Evolutionary conservation across 2,329 filamentous ascomycete genomes (phyloP), one percentile per base, ranked within the genome.

Genomic region (Botryosphaeria agaves): DNA sequence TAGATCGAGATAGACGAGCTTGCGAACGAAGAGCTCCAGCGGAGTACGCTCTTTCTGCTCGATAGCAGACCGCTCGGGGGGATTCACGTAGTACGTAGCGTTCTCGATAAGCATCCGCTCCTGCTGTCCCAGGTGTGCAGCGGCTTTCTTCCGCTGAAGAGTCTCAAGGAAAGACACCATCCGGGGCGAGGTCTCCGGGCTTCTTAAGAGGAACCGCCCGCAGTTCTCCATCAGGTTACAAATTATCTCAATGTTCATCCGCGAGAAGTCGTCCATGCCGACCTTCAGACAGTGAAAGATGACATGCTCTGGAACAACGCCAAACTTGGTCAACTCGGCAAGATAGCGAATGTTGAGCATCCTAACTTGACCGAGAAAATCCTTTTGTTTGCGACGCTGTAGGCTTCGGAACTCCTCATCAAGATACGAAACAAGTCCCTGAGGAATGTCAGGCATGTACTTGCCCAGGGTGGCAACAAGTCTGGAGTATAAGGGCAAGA

Each of bases 161-260:
- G 85, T 98, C 53, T 98, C 89, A 15, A 98, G 57, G 51, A 98
- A 98, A 1, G 82, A 87, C 1, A 67, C 62, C 89, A 98, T 98
- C 26, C 89, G 75, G 6, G 87, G 87, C 7, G 81, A 77, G 0
- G 91, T 95, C 37, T 95, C 85, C 0, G 83, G 76, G 41, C 89
- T 95, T 29, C 87, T 81, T 34, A 98, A 66, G 14, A 98, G 62
- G 53, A 94, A 98, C 12, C 89, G 74, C 26, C 89, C 89, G 47
- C 91, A 98, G 39, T 95, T 95, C 52, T 98, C 89, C 14, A 98
- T 66, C 17, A 98, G 64, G 46, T 91, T 92, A 46, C 85, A 91
- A 38, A 98, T 87, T 43, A 98, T 94, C 52, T 98, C 91, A 38
- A 98, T 94, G 47, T 98, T 98, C 80, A 94, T 94, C 36, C 87